Percentiles rank a stretch among this genome's conserved stretches.
phyloP scores from a whole-genome alignment of 495 filamentous ascomycete species.

The Lindgomyces ingoldianus region DNA sequence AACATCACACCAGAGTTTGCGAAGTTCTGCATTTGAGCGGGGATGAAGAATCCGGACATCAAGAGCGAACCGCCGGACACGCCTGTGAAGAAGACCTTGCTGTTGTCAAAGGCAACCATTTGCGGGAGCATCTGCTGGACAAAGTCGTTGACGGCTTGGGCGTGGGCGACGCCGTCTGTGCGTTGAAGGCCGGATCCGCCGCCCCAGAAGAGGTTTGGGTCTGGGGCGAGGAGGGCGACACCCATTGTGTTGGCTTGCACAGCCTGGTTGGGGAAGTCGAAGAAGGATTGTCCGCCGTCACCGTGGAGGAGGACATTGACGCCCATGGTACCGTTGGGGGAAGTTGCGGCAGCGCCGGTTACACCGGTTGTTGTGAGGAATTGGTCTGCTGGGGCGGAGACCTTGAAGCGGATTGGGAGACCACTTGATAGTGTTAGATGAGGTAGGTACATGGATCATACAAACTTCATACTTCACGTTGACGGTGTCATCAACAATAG shows the following conservation, averaged over 20 bases:
- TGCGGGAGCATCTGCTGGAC: conserved; percentile 48
- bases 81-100: conserved; percentile 52
- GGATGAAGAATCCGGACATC: conserved; percentile 54
- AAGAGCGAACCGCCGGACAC: conserved; percentile 51
- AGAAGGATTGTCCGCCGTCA: conserved; percentile 59
- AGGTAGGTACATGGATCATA: conserved; percentile 3
- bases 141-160: conserved; percentile 51
- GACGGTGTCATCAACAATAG: conserved; percentile 52
- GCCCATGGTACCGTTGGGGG: conserved; percentile 44
- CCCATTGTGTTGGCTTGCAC: conserved; percentile 51
- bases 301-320: conserved; percentile 55
- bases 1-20: conserved; percentile 47
- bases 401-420: conserved; percentile 51
- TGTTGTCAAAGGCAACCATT: conserved; percentile 49
- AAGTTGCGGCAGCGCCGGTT: conserved; percentile 42
- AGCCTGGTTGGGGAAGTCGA: conserved; percentile 57
- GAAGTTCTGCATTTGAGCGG: conserved; percentile 51
- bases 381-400: conserved; percentile 50
- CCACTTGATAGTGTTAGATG: conserved; percentile 38
- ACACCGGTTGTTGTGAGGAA: conserved; percentile 49
- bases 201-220: conserved; percentile 56
- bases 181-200: conserved; percentile 51
- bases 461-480: conserved; percentile 47
- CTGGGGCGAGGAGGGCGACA: conserved; percentile 52
- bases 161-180: conserved; percentile 54